phyloP scores from a whole-genome alignment of 208 protist genomes.

The Acanthamoeba divionensis region DNA sequence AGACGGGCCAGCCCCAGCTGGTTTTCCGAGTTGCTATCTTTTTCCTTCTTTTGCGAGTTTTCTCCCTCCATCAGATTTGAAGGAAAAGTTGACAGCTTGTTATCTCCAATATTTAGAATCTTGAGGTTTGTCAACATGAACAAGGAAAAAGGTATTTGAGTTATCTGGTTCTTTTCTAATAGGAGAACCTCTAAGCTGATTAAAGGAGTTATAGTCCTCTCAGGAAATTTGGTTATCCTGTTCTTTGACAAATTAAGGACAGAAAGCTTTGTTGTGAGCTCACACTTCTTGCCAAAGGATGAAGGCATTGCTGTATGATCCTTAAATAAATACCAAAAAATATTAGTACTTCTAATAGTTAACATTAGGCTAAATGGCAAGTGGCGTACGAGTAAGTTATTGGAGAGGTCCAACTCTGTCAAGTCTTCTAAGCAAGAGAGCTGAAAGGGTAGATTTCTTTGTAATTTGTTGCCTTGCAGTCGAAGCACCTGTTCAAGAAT shows the following conservation, averaged over 20 bases:
- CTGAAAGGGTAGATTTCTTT: not conserved
- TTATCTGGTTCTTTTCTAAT: not conserved
- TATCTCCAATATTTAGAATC: not conserved
- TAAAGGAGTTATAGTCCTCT: not conserved
- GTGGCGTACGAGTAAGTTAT: not conserved
- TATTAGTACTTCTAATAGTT: not conserved
- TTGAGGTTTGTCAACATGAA: not conserved
- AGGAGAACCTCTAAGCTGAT: not conserved
- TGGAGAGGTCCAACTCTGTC: not conserved
- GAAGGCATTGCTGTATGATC: conserved; percentile 11
- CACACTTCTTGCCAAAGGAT: not conserved
- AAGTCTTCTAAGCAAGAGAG: not conserved
- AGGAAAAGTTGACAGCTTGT: not conserved
- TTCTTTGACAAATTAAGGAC: not conserved
- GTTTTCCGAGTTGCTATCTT: not conserved
- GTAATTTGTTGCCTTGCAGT: not conserved
- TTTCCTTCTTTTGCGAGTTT: not conserved
- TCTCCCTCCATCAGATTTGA: conserved; percentile 9
- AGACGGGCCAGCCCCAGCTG: not conserved
- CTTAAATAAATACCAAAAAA: not conserved
- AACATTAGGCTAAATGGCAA: not conserved
- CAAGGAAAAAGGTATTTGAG: not conserved
- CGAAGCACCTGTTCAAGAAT: not conserved
- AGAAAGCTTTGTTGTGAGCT: not conserved
- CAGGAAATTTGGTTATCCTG: not conserved